A percentile compares a stretch with the other conserved stretches of the same genome.
These are phyloP conservation scores for Diaporthe sp. DNA, from an alignment of 2,329 filamentous ascomycete species.

Conservation along the genomic window DNA sequence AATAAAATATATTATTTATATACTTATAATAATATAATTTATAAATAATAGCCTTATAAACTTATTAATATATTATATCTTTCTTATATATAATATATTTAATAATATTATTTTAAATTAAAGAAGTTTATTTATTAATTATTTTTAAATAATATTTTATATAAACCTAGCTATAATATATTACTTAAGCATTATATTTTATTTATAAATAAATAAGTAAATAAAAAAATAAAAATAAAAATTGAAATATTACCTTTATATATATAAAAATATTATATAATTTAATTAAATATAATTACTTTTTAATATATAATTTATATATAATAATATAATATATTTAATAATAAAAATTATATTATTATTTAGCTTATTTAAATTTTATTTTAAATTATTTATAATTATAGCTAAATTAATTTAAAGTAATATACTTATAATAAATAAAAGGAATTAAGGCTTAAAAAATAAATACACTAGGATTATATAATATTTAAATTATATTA, in stretches of 20 bases:
- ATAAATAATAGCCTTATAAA: background rate
- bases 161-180: background rate
- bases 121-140: too few relatives aligned
- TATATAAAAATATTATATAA: background rate
- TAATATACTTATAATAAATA: background rate
- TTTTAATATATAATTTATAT: background rate
- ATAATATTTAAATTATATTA: background rate
- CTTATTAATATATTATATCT: background rate
- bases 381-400: too few relatives aligned
- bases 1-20: constrained; percentile 7
- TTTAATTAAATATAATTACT: background rate
- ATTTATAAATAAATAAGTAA: constrained; percentile 19
- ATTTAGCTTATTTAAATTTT: too few relatives aligned
- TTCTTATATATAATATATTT: too few relatives aligned
- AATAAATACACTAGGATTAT: background rate
- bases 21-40: background rate
- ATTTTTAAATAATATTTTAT: too few relatives aligned
- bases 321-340: background rate
- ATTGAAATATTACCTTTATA: background rate
- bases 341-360: too few relatives aligned
- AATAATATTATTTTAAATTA: too few relatives aligned
- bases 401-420: too few relatives aligned
- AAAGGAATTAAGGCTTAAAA: too few relatives aligned
- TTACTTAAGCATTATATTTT: background rate
- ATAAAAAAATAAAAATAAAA: background rate